Base-by-base conservation (phyloP, 176 grass and related monocot species). In the Hsuehochloa calcarea region DNA sequence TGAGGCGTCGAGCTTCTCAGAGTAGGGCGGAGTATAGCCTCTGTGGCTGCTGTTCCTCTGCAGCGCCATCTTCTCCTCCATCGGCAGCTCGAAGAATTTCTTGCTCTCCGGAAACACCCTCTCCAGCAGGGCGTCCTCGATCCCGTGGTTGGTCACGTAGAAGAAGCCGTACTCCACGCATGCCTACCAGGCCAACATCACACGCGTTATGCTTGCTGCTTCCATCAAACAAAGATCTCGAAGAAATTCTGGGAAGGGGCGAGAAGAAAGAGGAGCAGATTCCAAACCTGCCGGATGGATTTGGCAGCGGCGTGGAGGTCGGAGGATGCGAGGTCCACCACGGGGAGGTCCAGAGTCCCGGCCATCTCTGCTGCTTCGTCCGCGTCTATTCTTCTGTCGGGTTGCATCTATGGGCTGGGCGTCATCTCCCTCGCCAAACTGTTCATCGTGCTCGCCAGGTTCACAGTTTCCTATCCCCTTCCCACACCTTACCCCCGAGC, bases 121-220 rank as follows among this genome's bases (percentile, higher is more conserved):
- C 52, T 70, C 54, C 41, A 93, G 17, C 19, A 84, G 15, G 5
- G 2, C 15, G 26, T 29, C 23, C 1, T 86, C 82, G 58, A 97
- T 81, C 16, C 94, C 87, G 49, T 97, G 91, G 85, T 92, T 93
- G 46, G 70, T 84, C 66, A 93, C 80, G 75, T 92, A 93, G 84
- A 97, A 93, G 85, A 97, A 97, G 4, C 89, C 94, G 51, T 74
- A 87, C 17, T 96, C 94, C 74, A 91, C 50, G 29, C 86, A 90
- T 19, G 94, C 94, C 94, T 96, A 63, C 67, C 0, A 59, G 52
- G 52, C 29, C 17, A 69, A 80, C 52, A 81, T 25, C n/a, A 39
- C 19, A 38, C 5, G 31, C 8, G 52, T 8, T 17, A 17, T 3
- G 38, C n/a, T 20, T 27, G 6, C 3, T 8, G 10, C 3, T 19